Conservation (phyloP, 345 rosid genomes). For the Zanthoxylum bungeanum region DNA sequence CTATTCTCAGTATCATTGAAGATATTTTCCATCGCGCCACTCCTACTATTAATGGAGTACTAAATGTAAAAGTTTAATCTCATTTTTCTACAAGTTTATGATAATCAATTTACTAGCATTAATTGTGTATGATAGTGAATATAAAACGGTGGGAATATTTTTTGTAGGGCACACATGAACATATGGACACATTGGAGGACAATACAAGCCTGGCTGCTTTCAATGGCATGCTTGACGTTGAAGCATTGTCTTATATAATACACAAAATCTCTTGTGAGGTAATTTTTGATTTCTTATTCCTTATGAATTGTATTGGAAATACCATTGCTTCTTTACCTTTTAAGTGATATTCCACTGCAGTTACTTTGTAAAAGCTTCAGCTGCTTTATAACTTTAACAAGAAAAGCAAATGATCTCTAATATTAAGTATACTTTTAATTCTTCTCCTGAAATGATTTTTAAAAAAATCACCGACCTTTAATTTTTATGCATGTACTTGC, state of each 20-base stretch:
- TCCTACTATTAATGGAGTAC: constrained; percentile 27
- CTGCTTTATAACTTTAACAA: too few relatives aligned
- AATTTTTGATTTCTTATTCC: not conserved
- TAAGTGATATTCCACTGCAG: too few relatives aligned
- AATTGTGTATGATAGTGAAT: not conserved
- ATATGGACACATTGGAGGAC: constrained; percentile 19
- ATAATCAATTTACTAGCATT: not conserved
- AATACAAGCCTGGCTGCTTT: constrained; percentile 7
- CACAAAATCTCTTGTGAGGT: constrained; percentile 49
- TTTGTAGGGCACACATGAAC: constrained; percentile 24
- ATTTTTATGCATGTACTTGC: too few relatives aligned
- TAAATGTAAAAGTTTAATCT: constrained; percentile 24
- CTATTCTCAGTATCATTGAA: constrained; percentile 36
- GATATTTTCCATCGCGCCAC: constrained; percentile 32
- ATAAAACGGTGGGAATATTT: not conserved
- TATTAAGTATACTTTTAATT: too few relatives aligned
- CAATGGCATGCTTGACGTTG: constrained; percentile 34
- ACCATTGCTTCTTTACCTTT: not conserved
- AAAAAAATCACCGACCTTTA: too few relatives aligned
- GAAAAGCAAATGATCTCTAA: too few relatives aligned
- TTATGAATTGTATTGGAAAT: not conserved
- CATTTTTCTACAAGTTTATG: too few relatives aligned
- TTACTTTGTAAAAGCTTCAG: too few relatives aligned
- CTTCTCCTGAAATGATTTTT: too few relatives aligned
- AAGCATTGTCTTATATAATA: constrained; percentile 29